A percentile compares a stretch with the other conserved stretches of the same genome.
These are phyloP conservation scores for Rutstroemia sp. DNA, from an alignment of 2,329 filamentous ascomycete species.

Conservation along the genomic window DNA sequence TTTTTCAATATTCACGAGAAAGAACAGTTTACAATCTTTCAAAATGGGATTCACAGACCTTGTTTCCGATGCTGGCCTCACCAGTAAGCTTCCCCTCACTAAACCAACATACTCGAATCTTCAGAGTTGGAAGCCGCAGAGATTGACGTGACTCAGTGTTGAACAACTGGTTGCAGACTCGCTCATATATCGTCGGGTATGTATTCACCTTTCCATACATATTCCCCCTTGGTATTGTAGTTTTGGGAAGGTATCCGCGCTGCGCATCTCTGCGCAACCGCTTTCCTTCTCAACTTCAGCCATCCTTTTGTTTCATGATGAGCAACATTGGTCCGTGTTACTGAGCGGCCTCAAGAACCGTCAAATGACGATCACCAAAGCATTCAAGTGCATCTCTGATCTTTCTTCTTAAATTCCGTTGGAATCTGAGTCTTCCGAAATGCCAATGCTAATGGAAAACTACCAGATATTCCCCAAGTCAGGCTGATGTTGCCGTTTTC, in stretches of 20 bases:
- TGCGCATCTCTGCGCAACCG: conserved; percentile 14
- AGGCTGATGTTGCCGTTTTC: conserved; percentile 94
- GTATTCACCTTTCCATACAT: conserved; percentile 32
- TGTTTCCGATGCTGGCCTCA: conserved; percentile 56
- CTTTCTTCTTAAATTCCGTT: conserved; percentile 19
- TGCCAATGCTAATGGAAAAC: conserved; percentile 21
- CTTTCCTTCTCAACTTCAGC: conserved; percentile 14
- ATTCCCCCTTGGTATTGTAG: conserved; percentile 12
- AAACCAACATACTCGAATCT: not conserved
- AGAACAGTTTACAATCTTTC: conserved; percentile 10
- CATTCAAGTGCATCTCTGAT: conserved; percentile 73
- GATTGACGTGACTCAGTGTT: conserved; percentile 46
- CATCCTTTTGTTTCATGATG: conserved; percentile 52
- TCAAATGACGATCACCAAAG: conserved; percentile 70
- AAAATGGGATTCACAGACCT: conserved; percentile 65
- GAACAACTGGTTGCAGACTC: conserved; percentile 66
- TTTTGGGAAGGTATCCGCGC: conserved; percentile 13
- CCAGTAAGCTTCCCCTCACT: conserved; percentile 35
- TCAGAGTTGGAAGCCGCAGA: conserved; percentile 13
- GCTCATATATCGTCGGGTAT: conserved; percentile 79
- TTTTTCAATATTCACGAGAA: conserved; percentile 4
- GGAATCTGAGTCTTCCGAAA: conserved; percentile 11
- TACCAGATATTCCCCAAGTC: conserved; percentile 55
- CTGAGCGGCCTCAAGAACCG: conserved; percentile 92
- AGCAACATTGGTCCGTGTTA: conserved; percentile 93